These are phyloP conservation scores for Dioszegia hungarica DNA, from an alignment of 768 basidiomycete species.

Conservation along the genomic window DNA sequence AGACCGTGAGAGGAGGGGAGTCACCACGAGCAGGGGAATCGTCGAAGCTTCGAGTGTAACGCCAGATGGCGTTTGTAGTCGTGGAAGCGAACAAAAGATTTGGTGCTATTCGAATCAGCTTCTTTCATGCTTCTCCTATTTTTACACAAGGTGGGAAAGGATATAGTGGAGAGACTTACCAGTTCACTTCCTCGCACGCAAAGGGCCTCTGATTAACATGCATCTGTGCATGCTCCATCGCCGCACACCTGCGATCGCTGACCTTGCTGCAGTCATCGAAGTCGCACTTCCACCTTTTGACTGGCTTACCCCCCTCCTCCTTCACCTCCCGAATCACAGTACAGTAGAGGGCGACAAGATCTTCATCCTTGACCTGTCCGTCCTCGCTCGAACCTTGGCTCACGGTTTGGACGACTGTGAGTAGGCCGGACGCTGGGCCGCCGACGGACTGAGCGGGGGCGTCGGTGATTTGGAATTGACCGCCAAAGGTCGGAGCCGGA, in stretches of 20 bases:
- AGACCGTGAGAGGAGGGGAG: slow-evolving; percentile 6
- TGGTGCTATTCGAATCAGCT: slow-evolving; percentile 24
- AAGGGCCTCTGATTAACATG: slow-evolving; percentile 53
- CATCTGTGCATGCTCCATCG: slow-evolving; percentile 52
- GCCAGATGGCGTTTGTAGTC: slow-evolving; percentile 51
- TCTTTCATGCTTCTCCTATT: too few relatives aligned
- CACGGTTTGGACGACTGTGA: too few relatives aligned
- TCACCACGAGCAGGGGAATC: slow-evolving; percentile 52
- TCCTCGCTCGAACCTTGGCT: too few relatives aligned
- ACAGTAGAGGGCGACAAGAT: too few relatives aligned
- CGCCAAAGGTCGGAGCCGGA: too few relatives aligned
- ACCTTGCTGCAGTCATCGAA: slow-evolving; percentile 45
- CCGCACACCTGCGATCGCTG: slow-evolving; percentile 49
- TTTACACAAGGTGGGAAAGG: too few relatives aligned
- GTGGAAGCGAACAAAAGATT: slow-evolving; percentile 52
- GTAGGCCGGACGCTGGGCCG: too few relatives aligned
- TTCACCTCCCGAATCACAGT: too few relatives aligned
- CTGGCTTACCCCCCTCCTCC: slow-evolving; percentile 17
- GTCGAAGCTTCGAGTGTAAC: slow-evolving; percentile 51
- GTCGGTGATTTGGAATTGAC: too few relatives aligned
- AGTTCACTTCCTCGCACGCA: slow-evolving; percentile 48
- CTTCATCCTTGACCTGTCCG: too few relatives aligned
- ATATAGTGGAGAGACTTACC: slow-evolving; percentile 44
- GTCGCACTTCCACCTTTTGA: slow-evolving; percentile 44
- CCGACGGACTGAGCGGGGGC: too few relatives aligned